Evolutionary conservation across 2,329 filamentous ascomycete species (phyloP).

Genomic region (Fusarium stilboides): DNA sequence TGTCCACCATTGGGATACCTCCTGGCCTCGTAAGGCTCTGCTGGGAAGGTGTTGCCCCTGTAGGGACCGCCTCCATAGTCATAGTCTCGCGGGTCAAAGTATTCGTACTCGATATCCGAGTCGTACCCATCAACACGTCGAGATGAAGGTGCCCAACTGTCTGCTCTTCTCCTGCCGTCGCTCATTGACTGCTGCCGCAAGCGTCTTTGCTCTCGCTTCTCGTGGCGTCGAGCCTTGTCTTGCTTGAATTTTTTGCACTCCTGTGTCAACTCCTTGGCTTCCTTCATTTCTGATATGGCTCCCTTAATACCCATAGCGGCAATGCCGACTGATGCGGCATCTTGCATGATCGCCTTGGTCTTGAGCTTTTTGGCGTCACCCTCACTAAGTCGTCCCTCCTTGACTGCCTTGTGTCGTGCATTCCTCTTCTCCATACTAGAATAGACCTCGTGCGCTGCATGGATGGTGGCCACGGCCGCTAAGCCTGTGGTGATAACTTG

Average conservation of each 20-base stretch:
- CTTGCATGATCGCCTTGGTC: conserved; percentile 69
- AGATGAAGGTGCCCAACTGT: conserved; percentile 62
- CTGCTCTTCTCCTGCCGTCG: conserved; percentile 59
- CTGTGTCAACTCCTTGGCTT: conserved; percentile 65
- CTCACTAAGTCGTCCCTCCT: conserved; percentile 66
- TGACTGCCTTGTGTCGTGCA: conserved; percentile 67
- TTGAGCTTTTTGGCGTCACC: conserved; percentile 70
- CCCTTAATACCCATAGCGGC: conserved; percentile 72
- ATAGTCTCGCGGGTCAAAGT: conserved; percentile 59
- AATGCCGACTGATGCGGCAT: conserved; percentile 72
- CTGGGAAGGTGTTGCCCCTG: conserved; percentile 37
- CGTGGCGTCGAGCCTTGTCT: conserved; percentile 66
- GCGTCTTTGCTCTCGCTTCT: conserved; percentile 61
- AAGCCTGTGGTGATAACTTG: conserved; percentile 71
- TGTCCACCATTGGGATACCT: conserved; percentile 46
- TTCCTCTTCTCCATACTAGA: conserved; percentile 71
- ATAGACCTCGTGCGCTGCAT: conserved; percentile 72
- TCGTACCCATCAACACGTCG: conserved; percentile 59
- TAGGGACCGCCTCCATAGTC: conserved; percentile 55
- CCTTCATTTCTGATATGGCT: conserved; percentile 69
- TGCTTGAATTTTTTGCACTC: conserved; percentile 65
- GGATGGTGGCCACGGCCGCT: conserved; percentile 72
- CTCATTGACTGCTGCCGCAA: conserved; percentile 43
- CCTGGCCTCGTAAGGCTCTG: conserved; percentile 36
- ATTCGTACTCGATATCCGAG: conserved; percentile 57